Evolutionary conservation across 352 stramenopile species (phyloP).

Genomic region (Pythium dissotocum): DNA sequence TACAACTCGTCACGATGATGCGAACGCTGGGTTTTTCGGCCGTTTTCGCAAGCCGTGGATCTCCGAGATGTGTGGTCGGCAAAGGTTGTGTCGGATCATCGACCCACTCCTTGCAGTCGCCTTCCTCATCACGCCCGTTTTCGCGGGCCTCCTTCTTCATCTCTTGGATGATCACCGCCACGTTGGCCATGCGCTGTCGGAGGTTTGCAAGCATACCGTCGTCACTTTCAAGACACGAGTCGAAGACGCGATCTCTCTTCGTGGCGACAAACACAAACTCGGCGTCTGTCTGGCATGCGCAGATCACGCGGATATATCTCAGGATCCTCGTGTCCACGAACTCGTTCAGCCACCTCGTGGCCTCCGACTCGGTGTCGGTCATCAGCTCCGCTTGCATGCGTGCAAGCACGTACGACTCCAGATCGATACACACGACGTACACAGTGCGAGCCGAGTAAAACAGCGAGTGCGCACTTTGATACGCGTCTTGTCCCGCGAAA

Average conservation of each 20-base stretch:
- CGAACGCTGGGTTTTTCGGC: neutral
- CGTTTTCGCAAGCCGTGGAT: neutral
- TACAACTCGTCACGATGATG: neutral
- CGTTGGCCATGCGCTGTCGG: neutral
- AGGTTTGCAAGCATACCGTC: neutral
- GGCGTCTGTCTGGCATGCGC: constrained; percentile 7
- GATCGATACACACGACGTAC: constrained; percentile 18
- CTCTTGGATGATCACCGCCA: neutral
- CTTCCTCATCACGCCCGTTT: neutral
- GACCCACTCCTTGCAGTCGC: too few relatives aligned
- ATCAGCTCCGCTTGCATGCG: neutral
- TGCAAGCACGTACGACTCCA: neutral
- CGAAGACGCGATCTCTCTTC: neutral
- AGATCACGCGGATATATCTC: constrained; percentile 13
- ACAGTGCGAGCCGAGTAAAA: constrained; percentile 20
- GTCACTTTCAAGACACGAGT: neutral
- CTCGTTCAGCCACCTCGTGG: neutral
- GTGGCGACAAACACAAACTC: constrained; percentile 24
- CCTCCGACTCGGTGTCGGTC: neutral
- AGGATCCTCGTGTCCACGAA: constrained; percentile 7
- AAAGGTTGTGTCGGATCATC: neutral
- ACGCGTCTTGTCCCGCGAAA: neutral
- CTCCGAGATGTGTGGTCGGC: neutral
- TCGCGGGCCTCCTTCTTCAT: neutral
- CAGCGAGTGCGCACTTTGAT: constrained; percentile 7